Evolutionary conservation across 495 filamentous ascomycete species (phyloP), one percentile per base, ranked within the genome.

Genomic region (Podospora pseudopauciseta): DNA sequence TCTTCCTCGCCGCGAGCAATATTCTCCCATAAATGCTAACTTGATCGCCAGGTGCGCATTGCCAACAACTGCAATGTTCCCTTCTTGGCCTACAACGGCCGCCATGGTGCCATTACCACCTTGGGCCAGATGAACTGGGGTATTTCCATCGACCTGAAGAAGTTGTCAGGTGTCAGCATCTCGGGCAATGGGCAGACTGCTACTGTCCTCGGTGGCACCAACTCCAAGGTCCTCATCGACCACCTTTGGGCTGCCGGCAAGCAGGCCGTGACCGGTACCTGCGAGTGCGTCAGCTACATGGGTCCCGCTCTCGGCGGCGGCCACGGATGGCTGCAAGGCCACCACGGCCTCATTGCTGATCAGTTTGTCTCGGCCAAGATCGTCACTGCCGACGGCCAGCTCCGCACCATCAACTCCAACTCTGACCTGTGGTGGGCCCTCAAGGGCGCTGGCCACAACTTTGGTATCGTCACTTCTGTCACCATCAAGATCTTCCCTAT

Each of bases 251-350:
- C 66, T 19, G 71, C 74, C 2, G 74, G 75, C 5, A 80, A 80
- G 61, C 77, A 80, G 67, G 77, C 81, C 32, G 74, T 84, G 0
- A 86, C 85, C 20, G 86, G 86, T 56, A 78, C 75, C 5, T 86
- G 86, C 63, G 81, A 87, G 70, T 89, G 87, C 71, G 83, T 85
- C 39, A 80, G 83, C 67, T 73, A 80, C 65, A 69, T 88, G 2
- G 87, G 86, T 5, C 84, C 85, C 13, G 82, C 76, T 0, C 83
- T 90, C 15, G 88, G 89, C 23, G 88, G 87, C 64, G 88, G 88
- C 28, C 85, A 88, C 69, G 87, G 89, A 26, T 81, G 79, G 71
- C 80, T 86, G 9, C 83, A 88, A 74, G 88, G 88, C 19, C 79
- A 77, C 53, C 75, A 89, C 72, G 88, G 89, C 0, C 81, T 91